Evolutionary conservation across 2,329 filamentous ascomycete genomes (phyloP), one percentile per base, ranked within the genome.

Genomic region (Metarhizium humberi): DNA sequence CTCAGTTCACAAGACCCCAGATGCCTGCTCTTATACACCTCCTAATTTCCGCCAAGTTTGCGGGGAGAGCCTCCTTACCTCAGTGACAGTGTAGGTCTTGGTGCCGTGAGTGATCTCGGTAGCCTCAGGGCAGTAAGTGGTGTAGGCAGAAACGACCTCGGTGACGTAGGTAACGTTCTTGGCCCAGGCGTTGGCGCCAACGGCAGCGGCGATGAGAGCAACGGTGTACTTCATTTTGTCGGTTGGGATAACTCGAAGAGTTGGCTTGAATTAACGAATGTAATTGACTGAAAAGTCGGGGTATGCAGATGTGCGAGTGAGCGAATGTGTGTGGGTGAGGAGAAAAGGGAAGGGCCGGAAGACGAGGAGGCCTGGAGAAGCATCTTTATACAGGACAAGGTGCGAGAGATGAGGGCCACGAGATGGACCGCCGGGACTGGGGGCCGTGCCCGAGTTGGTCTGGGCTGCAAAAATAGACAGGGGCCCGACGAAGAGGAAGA

Each of bases 71-170:
- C 8, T 18, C 13, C 76, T 58, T 75, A 81, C 80, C 74, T 79
- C 75, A 61, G 84, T 84, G 73, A 90, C 76, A 64, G 80, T 86
- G 79, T 87, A 88, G 73, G 85, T 88, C 70, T 79, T 76, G 72
- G 72, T 75, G 68, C 78, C 80, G 74, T 86, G 77, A 66, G 79
- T 80, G 71, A 89, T 72, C 64, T 75, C 71, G 64, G 86, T 89
- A 61, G 86, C 70, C 62, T 67, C 76, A 25, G 87, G 85, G 82
- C 87, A 90, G 82, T 78, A 88, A 68, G 86, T 90, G 73, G 80
- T 84, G 76, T 81, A 81, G 56, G 75, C 72, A 56, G 82, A 84
- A 61, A 89, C 80, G 61, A 83, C 75, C 77, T 86, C 81, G 63
- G 85, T 89, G 73, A 77, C 78, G 58, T 80, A 81, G 68, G 74